Conservation (phyloP, 2,329 filamentous ascomycete species). For the Penicillium sp. region DNA sequence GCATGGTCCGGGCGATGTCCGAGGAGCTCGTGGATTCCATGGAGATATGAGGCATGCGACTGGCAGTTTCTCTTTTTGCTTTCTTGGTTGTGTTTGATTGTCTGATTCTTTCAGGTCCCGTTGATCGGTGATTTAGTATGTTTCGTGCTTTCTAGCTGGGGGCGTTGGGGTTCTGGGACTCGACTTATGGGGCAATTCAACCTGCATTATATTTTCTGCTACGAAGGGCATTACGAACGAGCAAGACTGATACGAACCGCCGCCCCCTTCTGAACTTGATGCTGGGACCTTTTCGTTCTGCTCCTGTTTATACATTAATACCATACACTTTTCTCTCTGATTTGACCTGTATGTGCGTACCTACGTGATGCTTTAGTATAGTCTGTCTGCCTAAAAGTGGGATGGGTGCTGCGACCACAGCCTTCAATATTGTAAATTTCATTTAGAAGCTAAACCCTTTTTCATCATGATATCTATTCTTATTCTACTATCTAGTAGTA, state of each 20-base stretch:
- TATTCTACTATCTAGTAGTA: no score
- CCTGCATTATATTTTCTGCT: constrained; percentile 24
- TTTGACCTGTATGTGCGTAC: background rate
- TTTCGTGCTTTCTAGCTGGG: constrained; percentile 13
- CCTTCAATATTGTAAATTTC: no score
- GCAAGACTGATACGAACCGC: constrained; percentile 18
- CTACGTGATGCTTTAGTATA: background rate
- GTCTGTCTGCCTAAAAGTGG: background rate
- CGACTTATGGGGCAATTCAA: constrained; percentile 28
- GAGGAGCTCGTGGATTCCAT: constrained; percentile 57
- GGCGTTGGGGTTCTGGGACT: constrained; percentile 21
- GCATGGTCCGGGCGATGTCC: constrained; percentile 54
- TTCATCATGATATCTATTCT: no score
- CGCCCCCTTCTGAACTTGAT: constrained; percentile 7
- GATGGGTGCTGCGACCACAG: background rate
- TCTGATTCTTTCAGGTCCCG: constrained; percentile 13
- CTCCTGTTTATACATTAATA: constrained; percentile 25
- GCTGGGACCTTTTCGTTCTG: constrained; percentile 9
- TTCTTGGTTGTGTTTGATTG: constrained; percentile 17
- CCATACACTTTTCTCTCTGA: background rate
- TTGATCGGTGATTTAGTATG: constrained; percentile 22
- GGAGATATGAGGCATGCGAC: constrained; percentile 48
- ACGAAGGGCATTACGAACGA: constrained; percentile 14
- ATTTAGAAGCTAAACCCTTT: background rate
- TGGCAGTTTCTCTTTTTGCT: background rate